A percentile compares a stretch with the other conserved stretches of the same genome.
These are phyloP conservation scores for Dalbergia oliveri DNA, from an alignment of 306 rosid species.

Conservation along the genomic window DNA sequence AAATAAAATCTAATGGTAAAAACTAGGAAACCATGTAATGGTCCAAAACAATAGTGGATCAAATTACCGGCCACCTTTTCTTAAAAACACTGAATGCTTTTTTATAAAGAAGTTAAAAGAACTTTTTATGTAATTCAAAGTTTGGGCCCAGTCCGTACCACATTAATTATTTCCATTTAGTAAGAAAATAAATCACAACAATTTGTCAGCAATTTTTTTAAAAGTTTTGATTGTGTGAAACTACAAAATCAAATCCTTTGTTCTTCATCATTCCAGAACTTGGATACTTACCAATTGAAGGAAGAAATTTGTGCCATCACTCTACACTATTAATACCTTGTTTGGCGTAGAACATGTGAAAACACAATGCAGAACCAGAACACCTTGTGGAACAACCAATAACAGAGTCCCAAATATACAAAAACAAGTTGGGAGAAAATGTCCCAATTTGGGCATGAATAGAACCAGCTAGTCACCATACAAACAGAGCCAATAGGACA, in stretches of 20 bases:
- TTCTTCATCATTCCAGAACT: neutral
- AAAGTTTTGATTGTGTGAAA: neutral
- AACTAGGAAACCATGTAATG: too few species aligned
- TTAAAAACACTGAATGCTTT: too few species aligned
- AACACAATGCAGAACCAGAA: conserved; percentile 3
- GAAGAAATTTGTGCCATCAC: neutral
- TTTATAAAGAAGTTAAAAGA: too few species aligned
- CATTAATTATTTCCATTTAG: neutral
- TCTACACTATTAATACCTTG: neutral
- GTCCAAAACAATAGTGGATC: too few species aligned
- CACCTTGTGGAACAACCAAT: conserved; percentile 1
- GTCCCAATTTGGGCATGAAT: neutral
- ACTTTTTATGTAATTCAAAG: neutral
- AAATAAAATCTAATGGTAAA: too few species aligned
- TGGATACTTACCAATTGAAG: neutral
- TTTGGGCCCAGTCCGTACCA: neutral
- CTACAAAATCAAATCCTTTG: neutral
- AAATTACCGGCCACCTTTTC: too few species aligned
- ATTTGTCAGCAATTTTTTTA: neutral
- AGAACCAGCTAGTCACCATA: neutral
- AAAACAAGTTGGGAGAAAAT: neutral
- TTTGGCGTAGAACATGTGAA: conserved; percentile 6
- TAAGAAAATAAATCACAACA: neutral
- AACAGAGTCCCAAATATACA: neutral
- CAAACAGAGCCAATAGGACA: conserved; percentile 9